Evolutionary conservation across 768 basidiomycete species (phyloP).

Genomic region (Chalciporus sphaerocephalus): DNA sequence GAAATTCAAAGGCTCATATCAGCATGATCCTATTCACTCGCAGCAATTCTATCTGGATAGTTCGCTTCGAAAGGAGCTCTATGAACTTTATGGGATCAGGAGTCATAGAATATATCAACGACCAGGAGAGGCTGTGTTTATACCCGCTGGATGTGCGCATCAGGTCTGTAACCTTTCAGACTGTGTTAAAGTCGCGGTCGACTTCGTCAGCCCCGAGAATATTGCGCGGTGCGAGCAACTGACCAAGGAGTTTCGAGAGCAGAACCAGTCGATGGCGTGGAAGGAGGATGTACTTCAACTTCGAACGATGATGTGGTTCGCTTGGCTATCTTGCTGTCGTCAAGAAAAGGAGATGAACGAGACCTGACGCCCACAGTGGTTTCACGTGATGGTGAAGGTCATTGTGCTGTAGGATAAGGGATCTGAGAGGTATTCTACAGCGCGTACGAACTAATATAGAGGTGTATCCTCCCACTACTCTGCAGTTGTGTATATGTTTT

Average conservation of each 20-base stretch:
- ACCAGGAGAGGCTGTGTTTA: conserved; percentile 91
- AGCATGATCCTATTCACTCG: conserved; percentile 84
- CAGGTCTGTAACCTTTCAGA: conserved; percentile 94
- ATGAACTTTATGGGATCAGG: conserved; percentile 60
- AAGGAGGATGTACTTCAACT: conserved; percentile 92
- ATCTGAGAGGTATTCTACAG: conserved; percentile 27
- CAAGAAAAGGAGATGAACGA: conserved; percentile 43
- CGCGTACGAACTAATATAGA: conserved; percentile 22
- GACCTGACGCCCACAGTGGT: conserved; percentile 10
- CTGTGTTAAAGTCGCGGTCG: conserved; percentile 92
- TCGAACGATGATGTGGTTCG: conserved; percentile 91
- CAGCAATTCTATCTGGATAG: conserved; percentile 85
- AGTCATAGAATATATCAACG: conserved; percentile 85
- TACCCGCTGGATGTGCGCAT: conserved; percentile 91
- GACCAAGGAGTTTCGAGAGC: conserved; percentile 84
- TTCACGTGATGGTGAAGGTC: neutral
- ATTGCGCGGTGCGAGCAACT: conserved; percentile 80
- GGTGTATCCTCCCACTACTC: conserved; percentile 23
- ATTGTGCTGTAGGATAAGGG: conserved; percentile 20
- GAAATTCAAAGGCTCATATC: conserved; percentile 52
- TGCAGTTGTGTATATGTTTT: conserved; percentile 26
- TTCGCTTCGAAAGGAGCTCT: conserved; percentile 61
- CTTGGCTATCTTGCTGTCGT: conserved; percentile 70
- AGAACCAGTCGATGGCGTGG: conserved; percentile 86
- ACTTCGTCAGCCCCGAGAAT: conserved; percentile 94